Evolutionary conservation across 2,329 filamentous ascomycete species (phyloP).

Genomic region (Botryotinia globosa): DNA sequence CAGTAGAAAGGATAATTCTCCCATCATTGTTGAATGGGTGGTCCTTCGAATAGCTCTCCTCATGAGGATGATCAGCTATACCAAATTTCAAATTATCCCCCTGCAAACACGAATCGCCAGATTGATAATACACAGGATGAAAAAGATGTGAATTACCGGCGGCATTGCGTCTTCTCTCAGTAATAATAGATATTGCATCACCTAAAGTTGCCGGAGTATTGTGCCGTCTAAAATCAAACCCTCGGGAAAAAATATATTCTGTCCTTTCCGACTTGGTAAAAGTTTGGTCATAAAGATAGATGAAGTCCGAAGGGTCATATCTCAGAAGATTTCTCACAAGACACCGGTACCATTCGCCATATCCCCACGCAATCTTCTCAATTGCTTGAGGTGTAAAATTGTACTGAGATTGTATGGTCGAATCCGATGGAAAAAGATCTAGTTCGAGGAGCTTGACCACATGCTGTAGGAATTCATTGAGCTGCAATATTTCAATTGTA

Average conservation of each 20-base stretch:
- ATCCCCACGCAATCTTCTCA: constrained; percentile 36
- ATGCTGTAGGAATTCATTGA: constrained; percentile 35
- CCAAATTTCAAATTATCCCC: constrained; percentile 16
- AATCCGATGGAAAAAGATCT: constrained; percentile 36
- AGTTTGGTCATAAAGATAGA: constrained; percentile 35
- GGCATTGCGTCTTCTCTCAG: constrained; percentile 2
- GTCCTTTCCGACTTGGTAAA: constrained; percentile 33
- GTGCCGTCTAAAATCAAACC: constrained; percentile 24
- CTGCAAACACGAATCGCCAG: background rate
- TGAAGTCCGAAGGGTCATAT: constrained; percentile 31
- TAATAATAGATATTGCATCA: constrained; percentile 1
- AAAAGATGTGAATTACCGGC: background rate
- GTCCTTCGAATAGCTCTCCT: constrained; percentile 9
- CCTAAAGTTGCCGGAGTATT: constrained; percentile 34
- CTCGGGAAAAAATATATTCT: constrained; percentile 31
- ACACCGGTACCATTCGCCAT: constrained; percentile 30
- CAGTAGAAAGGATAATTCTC: background rate
- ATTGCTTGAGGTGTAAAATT: constrained; percentile 28
- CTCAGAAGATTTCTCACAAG: constrained; percentile 34
- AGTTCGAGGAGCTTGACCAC: constrained; percentile 33
- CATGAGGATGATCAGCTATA: constrained; percentile 13
- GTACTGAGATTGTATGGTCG: constrained; percentile 33
- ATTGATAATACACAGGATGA: constrained; percentile 2
- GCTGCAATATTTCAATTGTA: constrained; percentile 33
- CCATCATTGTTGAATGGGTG: constrained; percentile 15